Evolutionary conservation across 1,284 basidiomycete species (phyloP).

Genomic region (Pseudozyma tsukubaensis): DNA sequence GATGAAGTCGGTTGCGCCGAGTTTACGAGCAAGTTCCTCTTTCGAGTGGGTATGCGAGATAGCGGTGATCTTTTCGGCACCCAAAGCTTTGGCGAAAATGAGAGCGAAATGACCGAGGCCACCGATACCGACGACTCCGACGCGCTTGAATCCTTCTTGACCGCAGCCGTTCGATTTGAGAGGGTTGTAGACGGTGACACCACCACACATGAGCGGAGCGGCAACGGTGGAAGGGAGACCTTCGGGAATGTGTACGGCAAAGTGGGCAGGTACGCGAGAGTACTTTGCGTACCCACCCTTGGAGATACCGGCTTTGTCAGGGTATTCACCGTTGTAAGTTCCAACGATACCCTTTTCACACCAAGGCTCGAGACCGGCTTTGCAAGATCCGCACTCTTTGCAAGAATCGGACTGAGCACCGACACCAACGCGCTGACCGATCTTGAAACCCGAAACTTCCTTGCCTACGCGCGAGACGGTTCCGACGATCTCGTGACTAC

Average conservation of each 20-base stretch:
- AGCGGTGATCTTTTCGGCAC: constrained; percentile 58
- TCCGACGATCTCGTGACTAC: constrained; percentile 76
- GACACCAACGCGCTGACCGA: constrained; percentile 76
- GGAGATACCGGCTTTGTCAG: constrained; percentile 65
- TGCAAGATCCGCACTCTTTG: constrained; percentile 74
- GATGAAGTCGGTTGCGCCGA: constrained; percentile 60
- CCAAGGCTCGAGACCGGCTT: constrained; percentile 61
- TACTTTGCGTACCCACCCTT: constrained; percentile 61
- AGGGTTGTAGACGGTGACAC: constrained; percentile 64
- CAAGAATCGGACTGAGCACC: constrained; percentile 75
- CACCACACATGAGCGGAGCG: constrained; percentile 65
- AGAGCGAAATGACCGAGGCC: constrained; percentile 63
- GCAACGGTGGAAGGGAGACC: constrained; percentile 56
- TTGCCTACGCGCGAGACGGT: constrained; percentile 69
- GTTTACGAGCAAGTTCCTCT: constrained; percentile 52
- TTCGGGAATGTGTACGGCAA: constrained; percentile 65
- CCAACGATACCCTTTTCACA: constrained; percentile 45
- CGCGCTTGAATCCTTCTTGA: constrained; percentile 50
- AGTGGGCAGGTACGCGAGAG: constrained; percentile 58
- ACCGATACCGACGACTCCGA: constrained; percentile 62
- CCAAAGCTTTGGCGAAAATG: constrained; percentile 60
- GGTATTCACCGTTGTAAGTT: constrained; percentile 71
- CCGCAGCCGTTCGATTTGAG: constrained; percentile 61
- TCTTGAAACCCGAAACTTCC: constrained; percentile 73
- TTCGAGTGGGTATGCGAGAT: constrained; percentile 58